These are phyloP conservation scores for Boletus reticuloceps DNA, from an alignment of 768 basidiomycete genomes.

Conservation along the genomic window DNA sequence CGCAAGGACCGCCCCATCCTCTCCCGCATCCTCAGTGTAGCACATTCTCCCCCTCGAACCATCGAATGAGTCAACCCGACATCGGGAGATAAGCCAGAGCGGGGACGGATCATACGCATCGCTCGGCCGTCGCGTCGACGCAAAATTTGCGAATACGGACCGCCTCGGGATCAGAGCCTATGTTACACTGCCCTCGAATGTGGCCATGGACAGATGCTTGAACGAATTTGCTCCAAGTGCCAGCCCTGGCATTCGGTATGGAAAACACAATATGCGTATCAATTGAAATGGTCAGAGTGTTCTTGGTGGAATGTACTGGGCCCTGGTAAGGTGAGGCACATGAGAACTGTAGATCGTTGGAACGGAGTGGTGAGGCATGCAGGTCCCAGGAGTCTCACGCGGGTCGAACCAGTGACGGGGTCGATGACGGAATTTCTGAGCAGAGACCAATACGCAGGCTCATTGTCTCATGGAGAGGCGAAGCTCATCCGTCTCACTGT, in stretches of 20 bases:
- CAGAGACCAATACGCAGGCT: not conserved
- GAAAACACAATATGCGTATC: not conserved
- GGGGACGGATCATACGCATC: not conserved
- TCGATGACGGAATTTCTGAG: not conserved
- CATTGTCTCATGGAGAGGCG: not conserved
- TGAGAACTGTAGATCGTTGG: not conserved
- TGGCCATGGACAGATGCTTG: not conserved
- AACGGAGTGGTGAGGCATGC: not conserved
- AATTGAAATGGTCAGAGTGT: not conserved
- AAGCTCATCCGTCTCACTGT: not conserved
- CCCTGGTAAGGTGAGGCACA: not conserved
- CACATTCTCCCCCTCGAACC: not conserved
- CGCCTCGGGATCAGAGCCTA: not conserved
- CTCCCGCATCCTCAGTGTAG: not conserved
- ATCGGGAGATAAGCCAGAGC: not conserved
- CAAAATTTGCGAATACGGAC: not conserved
- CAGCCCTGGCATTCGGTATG: too few species aligned
- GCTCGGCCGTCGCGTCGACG: not conserved
- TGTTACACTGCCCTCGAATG: not conserved
- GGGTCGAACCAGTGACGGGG: too few species aligned
- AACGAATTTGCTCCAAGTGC: not conserved
- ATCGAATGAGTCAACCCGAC: not conserved
- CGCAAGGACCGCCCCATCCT: too few species aligned
- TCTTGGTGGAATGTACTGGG: not conserved
- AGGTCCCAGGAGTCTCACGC: not conserved